Evolutionary conservation across 2,329 filamentous ascomycete genomes (phyloP).

Genomic region (Tolypocladium endophyticum): DNA sequence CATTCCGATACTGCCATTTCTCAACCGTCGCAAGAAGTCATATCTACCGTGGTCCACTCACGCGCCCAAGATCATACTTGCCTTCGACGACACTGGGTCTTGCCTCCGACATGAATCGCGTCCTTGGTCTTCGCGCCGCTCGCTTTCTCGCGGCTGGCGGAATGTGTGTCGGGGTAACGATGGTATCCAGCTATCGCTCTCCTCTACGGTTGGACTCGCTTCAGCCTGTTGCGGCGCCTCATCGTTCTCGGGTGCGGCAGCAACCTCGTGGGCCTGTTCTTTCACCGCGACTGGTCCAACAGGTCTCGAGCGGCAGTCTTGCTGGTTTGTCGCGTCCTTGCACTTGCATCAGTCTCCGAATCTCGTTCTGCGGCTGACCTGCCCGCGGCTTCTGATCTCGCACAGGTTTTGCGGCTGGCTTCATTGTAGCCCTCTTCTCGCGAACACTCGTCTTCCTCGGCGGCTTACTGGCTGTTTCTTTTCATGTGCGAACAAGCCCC

Average conservation of each 20-base stretch:
- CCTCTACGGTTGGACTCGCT: conserved; percentile 9
- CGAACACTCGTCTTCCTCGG: conserved; percentile 57
- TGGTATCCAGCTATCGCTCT: conserved; percentile 13
- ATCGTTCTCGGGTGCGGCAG: conserved; percentile 7
- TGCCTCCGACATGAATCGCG: neutral
- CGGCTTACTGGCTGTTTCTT: conserved; percentile 50
- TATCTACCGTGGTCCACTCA: neutral
- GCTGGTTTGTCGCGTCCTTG: conserved; percentile 25
- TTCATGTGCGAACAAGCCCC: conserved; percentile 56
- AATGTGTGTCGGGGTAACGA: conserved; percentile 9
- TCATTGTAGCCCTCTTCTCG: conserved; percentile 61
- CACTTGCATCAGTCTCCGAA: neutral
- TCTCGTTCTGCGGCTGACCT: neutral
- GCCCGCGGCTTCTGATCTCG: neutral
- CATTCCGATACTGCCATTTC: neutral
- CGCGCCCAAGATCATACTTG: neutral
- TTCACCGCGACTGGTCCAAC: conserved; percentile 26
- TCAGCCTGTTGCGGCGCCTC: conserved; percentile 7
- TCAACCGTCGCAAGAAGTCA: neutral
- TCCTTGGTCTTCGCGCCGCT: neutral
- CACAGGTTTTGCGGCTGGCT: conserved; percentile 49
- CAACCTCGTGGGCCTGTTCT: conserved; percentile 2
- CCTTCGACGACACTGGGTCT: neutral
- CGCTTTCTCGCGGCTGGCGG: conserved; percentile 9
- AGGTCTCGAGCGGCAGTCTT: conserved; percentile 46